Evolutionary conservation across 306 rosid species (phyloP).

Genomic region (Sicyos baderoa): DNA sequence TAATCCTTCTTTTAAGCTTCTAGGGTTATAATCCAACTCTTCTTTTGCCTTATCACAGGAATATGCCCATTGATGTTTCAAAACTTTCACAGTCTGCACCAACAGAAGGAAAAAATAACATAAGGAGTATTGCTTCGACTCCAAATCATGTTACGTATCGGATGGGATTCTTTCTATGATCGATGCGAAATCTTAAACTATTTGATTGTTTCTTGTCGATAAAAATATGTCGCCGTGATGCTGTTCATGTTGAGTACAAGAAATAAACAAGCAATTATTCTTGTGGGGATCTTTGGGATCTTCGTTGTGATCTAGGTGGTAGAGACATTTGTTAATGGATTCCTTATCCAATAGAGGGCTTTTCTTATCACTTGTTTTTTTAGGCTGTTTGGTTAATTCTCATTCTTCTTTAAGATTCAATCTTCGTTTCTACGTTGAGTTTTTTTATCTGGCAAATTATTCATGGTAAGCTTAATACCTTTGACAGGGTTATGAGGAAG

Average conservation of each 20-base stretch:
- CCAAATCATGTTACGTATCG: neutral
- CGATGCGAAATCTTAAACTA: neutral
- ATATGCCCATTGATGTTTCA: constrained; percentile 75
- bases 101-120: constrained; percentile 18
- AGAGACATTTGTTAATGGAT: too few relatives aligned
- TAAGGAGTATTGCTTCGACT: neutral
- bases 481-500: too few relatives aligned
- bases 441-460: too few relatives aligned
- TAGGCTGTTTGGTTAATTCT: too few relatives aligned
- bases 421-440: too few relatives aligned
- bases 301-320: too few relatives aligned
- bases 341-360: too few relatives aligned
- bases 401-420: too few relatives aligned
- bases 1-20: constrained; percentile 70
- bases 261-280: neutral
- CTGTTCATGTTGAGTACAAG: neutral
- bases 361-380: too few relatives aligned
- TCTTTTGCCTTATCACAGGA: constrained; percentile 45
- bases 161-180: neutral
- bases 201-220: neutral
- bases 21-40: constrained; percentile 49
- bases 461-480: too few relatives aligned
- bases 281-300: too few relatives aligned
- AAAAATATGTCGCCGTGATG: neutral
- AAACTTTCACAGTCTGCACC: constrained; percentile 60